Evolutionary conservation across 75 land plant genomes (phyloP), one percentile per base, ranked within the genome.

Genomic region (Pinus taeda): DNA sequence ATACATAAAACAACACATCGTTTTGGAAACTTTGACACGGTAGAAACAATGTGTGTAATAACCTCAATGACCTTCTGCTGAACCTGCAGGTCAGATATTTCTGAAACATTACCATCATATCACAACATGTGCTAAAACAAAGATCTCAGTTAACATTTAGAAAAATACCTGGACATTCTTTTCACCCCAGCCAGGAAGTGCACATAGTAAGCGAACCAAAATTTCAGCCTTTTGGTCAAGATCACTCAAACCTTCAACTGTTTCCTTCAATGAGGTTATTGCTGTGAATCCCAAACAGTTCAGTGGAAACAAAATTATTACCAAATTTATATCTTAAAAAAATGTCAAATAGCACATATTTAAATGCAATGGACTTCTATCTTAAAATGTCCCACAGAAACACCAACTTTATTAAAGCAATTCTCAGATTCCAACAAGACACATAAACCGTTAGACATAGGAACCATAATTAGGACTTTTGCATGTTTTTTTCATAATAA

Each of bases 11-110:
- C 97, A 53, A 93, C 91, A 84, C 98, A 95, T 74, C 88, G 79
- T 78, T 97, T 97, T 14, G 95, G 91, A 74, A 97, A 95, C 57
- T 81, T 85, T 59, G 85, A 75, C 21, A 83, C 89, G 42, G 84
- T 89, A 14, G 91, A 87, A 62, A 98, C 99, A 71, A 97, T 83
- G 65, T 86, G 67, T 36, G 87, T 82, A 63, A 97, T 83, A 72
- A 92, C 86, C 76, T 97, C 99, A 85, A 97, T 93, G 42, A 90
- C 92, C 58, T 95, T 96, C 56, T 97, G 99, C 62, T 97, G 99
- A 56, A 97, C 99, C 99, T 96, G 95, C 71, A 60, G 57, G 9
- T 58, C 15, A 77, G 59, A 58, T 62, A 24, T 75, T 77, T 29
- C 6, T 55, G 1, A 21, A 67, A 73, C 45, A 45, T 7, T 49